phyloP scores from a whole-genome alignment of 2,329 filamentous ascomycete genomes.

The Calonectria hongkongensis region DNA sequence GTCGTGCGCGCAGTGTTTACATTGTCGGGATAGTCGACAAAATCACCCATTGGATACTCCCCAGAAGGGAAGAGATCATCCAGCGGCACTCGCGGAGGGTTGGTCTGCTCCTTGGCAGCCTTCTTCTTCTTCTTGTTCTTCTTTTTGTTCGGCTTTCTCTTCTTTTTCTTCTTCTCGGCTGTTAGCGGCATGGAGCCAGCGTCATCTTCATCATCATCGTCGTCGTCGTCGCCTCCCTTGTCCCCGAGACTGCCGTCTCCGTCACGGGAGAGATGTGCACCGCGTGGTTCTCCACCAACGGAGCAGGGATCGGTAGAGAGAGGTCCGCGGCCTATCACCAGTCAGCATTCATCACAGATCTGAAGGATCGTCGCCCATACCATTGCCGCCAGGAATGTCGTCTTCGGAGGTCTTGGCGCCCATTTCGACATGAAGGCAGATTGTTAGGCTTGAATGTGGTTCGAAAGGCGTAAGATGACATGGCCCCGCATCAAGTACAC shows the following conservation, averaged over 20 bases:
- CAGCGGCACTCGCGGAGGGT: constrained; percentile 59
- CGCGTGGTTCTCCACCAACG: constrained; percentile 64
- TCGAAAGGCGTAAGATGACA: neutral
- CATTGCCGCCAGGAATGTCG: constrained; percentile 56
- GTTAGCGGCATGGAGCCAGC: constrained; percentile 49
- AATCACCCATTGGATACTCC: constrained; percentile 56
- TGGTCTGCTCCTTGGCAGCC: constrained; percentile 54
- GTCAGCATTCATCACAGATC: constrained; percentile 31
- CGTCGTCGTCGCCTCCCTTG: constrained; percentile 56
- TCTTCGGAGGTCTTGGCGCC: constrained; percentile 64
- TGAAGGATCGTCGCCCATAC: constrained; percentile 48
- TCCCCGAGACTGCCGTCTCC: constrained; percentile 64
- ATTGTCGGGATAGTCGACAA: constrained; percentile 50
- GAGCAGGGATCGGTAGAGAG: constrained; percentile 44
- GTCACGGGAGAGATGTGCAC: constrained; percentile 63
- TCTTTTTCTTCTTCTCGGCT: constrained; percentile 53
- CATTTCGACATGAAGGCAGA: constrained; percentile 58
- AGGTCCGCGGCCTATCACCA: constrained; percentile 43
- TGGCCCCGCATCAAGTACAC: neutral
- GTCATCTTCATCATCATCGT: constrained; percentile 53
- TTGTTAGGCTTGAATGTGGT: constrained; percentile 6
- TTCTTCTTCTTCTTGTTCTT: constrained; percentile 51
- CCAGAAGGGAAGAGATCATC: constrained; percentile 55
- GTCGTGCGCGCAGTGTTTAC: constrained; percentile 51
- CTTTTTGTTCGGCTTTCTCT: constrained; percentile 55